phyloP scores from a whole-genome alignment of 352 stramenopile genomes.

The Phytopythium aichiense region DNA sequence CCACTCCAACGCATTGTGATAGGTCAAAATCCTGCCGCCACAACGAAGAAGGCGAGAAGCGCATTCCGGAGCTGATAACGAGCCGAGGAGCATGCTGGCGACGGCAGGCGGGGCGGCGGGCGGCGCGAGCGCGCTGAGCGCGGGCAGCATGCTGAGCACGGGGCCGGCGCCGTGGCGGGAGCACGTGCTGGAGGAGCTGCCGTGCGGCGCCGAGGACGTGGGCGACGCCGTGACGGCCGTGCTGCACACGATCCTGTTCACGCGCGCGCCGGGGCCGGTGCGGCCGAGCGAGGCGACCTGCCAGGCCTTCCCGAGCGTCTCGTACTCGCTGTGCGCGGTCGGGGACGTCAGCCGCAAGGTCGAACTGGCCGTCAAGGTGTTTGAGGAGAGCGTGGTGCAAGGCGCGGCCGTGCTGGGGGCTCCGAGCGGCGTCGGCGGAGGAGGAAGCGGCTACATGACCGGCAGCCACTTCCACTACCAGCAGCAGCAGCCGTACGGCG shows the following conservation, averaged over 20 bases:
- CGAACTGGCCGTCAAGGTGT: slow-evolving; percentile 54
- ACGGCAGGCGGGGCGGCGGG: background rate
- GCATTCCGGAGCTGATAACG: background rate
- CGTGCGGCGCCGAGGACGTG: slow-evolving; percentile 47
- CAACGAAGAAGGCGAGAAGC: background rate
- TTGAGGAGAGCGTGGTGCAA: slow-evolving; percentile 46
- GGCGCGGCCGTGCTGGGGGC: slow-evolving; percentile 4
- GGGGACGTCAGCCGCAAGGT: slow-evolving; percentile 79
- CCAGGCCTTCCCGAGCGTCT: slow-evolving; percentile 67
- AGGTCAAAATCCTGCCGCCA: background rate
- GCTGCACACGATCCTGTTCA: slow-evolving; percentile 82
- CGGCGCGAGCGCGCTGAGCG: slow-evolving; percentile 3
- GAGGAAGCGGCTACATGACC: slow-evolving; percentile 13
- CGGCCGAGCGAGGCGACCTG: slow-evolving; percentile 73
- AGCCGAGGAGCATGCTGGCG: background rate
- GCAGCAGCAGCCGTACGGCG: slow-evolving; percentile 22
- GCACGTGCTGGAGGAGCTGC: slow-evolving; percentile 62
- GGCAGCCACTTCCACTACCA: slow-evolving; percentile 8
- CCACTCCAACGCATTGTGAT: background rate
- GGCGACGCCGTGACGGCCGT: slow-evolving; percentile 63
- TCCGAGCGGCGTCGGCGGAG: too few species aligned
- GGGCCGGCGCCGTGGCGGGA: slow-evolving; percentile 38
- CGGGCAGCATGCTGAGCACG: slow-evolving; percentile 5
- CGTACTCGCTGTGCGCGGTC: slow-evolving; percentile 73
- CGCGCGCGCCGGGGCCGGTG: slow-evolving; percentile 62